Evolutionary conservation across 2,329 filamentous ascomycete genomes (phyloP), one percentile per base, ranked within the genome.

Genomic region (Penicillium sp.): DNA sequence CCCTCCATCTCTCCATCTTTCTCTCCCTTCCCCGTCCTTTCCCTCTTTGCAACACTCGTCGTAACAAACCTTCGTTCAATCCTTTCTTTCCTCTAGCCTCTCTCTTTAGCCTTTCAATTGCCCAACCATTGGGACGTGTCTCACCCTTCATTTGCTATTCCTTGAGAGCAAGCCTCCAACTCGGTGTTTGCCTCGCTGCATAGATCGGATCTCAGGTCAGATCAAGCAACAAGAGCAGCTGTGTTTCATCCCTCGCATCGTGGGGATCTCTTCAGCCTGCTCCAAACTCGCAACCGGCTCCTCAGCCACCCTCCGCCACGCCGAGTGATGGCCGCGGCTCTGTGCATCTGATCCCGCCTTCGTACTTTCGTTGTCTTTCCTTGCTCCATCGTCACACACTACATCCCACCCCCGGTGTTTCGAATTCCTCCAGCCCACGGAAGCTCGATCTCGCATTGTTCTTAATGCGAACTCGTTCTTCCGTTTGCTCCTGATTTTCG

Each of bases 381-480:
- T 35, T 36, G 26, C 30, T 32, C n/a, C 11, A 35, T 28, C 28
- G 34, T 34, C 8, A 30, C 32, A 16, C n/a, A 27, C 25, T n/a
- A 25, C 19, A n/a, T 48, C 25, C 33, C 45, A 44, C 32, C 27
- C 36, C 16, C 33, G 10, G 36, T 36, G 36, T 33, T 38, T 39
- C 30, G 39, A 47, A 36, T 45, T 31, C 36, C 38, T 37, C 47
- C 43, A 49, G 38, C 45, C 47, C 31, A 40, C 31, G 25, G 38
- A 38, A 39, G 26, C 23, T 32, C 20, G 47, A 23, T 35, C 20
- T 8, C 26, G 23, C 36, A 36, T 48, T 42, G 34, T 31, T 43
- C 45, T 39, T 44, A 41, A 36, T 44, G 41, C 37, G 13, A 38
- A 23, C 31, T 23, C 13, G 17, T 19, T 36, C 35, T 26, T 11